These are phyloP conservation scores for Gaeumannomyces sp. DNA, from an alignment of 2,329 filamentous ascomycete species.

Conservation along the genomic window DNA sequence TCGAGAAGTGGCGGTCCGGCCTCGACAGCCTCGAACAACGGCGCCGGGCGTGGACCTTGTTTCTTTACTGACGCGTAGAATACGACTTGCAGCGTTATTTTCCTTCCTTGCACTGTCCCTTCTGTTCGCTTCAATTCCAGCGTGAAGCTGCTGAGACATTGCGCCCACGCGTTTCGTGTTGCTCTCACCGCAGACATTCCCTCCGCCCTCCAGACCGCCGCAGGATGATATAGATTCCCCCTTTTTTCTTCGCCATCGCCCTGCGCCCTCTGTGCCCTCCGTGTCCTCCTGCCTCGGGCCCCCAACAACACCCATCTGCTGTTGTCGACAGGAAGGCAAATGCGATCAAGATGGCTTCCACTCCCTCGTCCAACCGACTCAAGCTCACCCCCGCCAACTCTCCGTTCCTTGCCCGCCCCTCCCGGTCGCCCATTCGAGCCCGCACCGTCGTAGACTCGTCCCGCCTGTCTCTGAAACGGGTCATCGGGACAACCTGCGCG, in stretches of 20 bases:
- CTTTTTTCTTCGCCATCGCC: neutral
- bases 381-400: slow-evolving; percentile 74
- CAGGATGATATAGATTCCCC: slow-evolving; percentile 6
- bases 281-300: slow-evolving; percentile 1
- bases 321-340: slow-evolving; percentile 28
- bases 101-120: neutral
- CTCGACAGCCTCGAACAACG: neutral
- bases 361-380: slow-evolving; percentile 50
- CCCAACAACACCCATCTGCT: neutral
- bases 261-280: neutral
- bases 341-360: slow-evolving; percentile 53
- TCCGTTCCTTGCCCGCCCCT: slow-evolving; percentile 56
- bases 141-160: neutral
- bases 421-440: slow-evolving; percentile 54
- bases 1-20: neutral
- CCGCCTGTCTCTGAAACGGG: slow-evolving; percentile 68
- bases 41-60: neutral
- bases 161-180: neutral
- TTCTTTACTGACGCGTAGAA: neutral
- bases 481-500: slow-evolving; percentile 84
- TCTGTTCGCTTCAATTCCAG: neutral
- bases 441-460: slow-evolving; percentile 47
- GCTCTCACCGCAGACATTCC: neutral
- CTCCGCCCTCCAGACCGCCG: neutral
- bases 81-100: neutral